Percentiles rank a stretch among this genome's conserved stretches.
Conservation (phyloP, 2,329 filamentous ascomycete genomes). For the Fusarium agapanthi region DNA sequence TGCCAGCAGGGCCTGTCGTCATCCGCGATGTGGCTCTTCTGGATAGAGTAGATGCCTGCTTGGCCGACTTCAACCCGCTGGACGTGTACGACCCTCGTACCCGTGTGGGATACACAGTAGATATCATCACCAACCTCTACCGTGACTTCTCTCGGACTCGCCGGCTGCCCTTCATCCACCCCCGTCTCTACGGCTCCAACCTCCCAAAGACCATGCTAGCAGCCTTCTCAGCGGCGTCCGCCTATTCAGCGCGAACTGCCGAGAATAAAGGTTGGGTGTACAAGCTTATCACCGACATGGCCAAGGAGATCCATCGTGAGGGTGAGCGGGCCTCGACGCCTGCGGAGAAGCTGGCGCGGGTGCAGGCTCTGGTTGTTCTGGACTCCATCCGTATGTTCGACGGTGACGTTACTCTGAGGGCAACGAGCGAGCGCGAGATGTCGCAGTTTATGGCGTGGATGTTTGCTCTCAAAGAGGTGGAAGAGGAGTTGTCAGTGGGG, state of each 20-base stretch:
- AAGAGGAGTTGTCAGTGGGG: conserved; percentile 47
- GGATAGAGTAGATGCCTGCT: conserved; percentile 28
- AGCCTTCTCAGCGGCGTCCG: conserved; percentile 51
- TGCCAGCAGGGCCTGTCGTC: conserved; percentile 31
- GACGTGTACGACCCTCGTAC: conserved; percentile 50
- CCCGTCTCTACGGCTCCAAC: conserved; percentile 51
- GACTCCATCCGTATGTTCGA: conserved; percentile 56
- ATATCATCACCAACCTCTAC: conserved; percentile 46
- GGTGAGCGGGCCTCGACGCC: conserved; percentile 45
- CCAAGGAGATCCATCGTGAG: conserved; percentile 48
- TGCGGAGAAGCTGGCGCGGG: conserved; percentile 52
- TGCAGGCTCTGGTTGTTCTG: conserved; percentile 54
- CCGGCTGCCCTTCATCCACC: conserved; percentile 54
- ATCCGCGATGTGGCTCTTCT: conserved; percentile 46
- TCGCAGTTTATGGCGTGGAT: conserved; percentile 50
- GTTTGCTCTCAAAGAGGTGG: conserved; percentile 45
- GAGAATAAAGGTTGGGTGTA: conserved; percentile 52
- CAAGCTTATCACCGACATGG: conserved; percentile 50
- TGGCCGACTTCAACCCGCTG: conserved; percentile 43
- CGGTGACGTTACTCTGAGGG: conserved; percentile 52
- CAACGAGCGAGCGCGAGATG: conserved; percentile 53
- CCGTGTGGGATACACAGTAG: conserved; percentile 48
- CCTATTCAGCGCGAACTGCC: conserved; percentile 50
- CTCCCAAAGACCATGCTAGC: conserved; percentile 52
- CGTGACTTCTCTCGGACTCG: conserved; percentile 48